Evolutionary conservation across 257 asterid genomes (phyloP).

Genomic region (Ocimum tenuiflorum): DNA sequence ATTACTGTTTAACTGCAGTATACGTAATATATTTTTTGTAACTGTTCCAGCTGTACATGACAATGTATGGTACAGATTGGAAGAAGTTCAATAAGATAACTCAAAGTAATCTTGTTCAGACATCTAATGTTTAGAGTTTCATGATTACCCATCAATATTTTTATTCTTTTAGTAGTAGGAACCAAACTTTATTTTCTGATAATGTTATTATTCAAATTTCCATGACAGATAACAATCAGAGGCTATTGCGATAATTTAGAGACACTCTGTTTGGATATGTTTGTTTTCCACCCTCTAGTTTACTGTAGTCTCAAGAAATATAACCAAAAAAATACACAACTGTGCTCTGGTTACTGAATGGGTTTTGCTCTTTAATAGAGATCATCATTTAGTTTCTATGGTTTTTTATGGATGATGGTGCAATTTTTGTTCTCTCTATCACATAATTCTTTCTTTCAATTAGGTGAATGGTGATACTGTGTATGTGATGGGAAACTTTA

Average conservation of each 20-base stretch:
- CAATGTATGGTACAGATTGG: not conserved
- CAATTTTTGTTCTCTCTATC: not conserved
- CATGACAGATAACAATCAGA: not conserved
- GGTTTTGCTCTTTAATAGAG: not conserved
- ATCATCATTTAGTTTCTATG: not conserved
- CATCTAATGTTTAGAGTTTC: not conserved
- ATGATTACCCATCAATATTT: not conserved
- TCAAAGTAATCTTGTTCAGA: not conserved
- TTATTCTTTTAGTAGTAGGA: not conserved
- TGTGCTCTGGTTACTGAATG: not conserved
- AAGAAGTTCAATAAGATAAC: not conserved
- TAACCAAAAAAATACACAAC: not conserved
- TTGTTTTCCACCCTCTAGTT: not conserved
- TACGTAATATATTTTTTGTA: too few relatives aligned
- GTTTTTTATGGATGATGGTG: not conserved
- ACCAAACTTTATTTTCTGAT: not conserved
- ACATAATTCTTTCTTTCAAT: not conserved
- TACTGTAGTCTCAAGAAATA: not conserved
- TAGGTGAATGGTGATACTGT: conserved; percentile 91
- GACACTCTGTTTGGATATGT: not conserved
- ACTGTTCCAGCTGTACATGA: not conserved
- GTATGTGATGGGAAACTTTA: conserved; percentile 71
- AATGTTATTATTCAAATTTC: not conserved
- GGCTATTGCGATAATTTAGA: not conserved
- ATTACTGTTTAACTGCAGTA: too few relatives aligned